These are phyloP conservation scores for Tolypocladium album DNA, from an alignment of 2,329 filamentous ascomycete species.

Conservation along the genomic window DNA sequence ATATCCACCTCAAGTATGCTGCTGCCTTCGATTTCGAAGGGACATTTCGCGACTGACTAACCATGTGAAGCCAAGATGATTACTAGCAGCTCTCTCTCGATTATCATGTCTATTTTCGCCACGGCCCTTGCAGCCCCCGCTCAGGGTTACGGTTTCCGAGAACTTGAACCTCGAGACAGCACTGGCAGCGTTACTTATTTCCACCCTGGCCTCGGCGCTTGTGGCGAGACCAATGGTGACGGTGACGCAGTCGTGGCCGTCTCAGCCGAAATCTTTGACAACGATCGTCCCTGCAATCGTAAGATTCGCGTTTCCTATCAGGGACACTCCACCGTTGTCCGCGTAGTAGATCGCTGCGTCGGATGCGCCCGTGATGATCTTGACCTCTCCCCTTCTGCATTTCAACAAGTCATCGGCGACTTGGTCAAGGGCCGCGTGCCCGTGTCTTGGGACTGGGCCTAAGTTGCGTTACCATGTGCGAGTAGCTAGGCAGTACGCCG, in stretches of 20 bases:
- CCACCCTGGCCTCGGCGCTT: slow-evolving; percentile 54
- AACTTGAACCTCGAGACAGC: not conserved
- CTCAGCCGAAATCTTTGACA: slow-evolving; percentile 57
- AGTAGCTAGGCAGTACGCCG: no score
- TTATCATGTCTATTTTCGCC: slow-evolving; percentile 9
- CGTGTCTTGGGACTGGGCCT: slow-evolving; percentile 16
- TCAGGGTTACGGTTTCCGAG: not conserved
- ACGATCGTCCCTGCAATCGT: slow-evolving; percentile 46
- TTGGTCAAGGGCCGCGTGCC: slow-evolving; percentile 12
- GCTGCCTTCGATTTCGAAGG: not conserved
- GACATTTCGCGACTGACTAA: no score
- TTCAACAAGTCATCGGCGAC: slow-evolving; percentile 29
- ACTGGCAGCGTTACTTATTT: slow-evolving; percentile 40
- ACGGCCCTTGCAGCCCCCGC: not conserved
- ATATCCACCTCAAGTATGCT: not conserved
- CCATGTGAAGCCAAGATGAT: no score
- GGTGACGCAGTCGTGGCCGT: slow-evolving; percentile 55
- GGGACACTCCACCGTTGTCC: slow-evolving; percentile 40
- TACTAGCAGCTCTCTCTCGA: not conserved
- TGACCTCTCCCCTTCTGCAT: slow-evolving; percentile 36
- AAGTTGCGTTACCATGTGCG: not conserved
- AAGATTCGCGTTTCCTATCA: slow-evolving; percentile 50
- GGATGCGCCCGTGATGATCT: slow-evolving; percentile 35
- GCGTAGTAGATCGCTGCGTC: slow-evolving; percentile 57
- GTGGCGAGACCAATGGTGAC: slow-evolving; percentile 45